Conservation (phyloP, 495 filamentous ascomycete genomes). For the Neurospora africana region DNA sequence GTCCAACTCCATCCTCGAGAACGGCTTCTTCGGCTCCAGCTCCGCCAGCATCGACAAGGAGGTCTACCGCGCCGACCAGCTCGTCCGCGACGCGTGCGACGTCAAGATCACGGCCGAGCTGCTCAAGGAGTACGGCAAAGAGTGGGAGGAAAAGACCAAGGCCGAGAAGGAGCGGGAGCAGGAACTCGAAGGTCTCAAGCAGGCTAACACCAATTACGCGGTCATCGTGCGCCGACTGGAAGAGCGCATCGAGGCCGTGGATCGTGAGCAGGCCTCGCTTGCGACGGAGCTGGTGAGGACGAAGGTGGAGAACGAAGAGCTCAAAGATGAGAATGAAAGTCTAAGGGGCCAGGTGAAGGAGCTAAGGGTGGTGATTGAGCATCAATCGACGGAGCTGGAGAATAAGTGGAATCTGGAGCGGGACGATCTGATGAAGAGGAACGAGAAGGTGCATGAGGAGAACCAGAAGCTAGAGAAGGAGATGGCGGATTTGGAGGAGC, state of each 20-base stretch:
- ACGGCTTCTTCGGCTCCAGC: conserved; percentile 92
- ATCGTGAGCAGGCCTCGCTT: conserved; percentile 84
- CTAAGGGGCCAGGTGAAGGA: conserved; percentile 73
- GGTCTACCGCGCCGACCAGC: conserved; percentile 83
- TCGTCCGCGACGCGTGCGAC: conserved; percentile 90
- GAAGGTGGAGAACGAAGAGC: conserved; percentile 86
- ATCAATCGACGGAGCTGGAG: conserved; percentile 84
- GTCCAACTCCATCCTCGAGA: conserved; percentile 78
- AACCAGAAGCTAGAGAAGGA: conserved; percentile 82
- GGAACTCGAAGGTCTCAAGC: conserved; percentile 66
- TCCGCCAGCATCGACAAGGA: conserved; percentile 80
- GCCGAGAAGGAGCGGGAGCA: conserved; percentile 68
- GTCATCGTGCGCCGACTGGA: conserved; percentile 71
- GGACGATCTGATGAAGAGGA: conserved; percentile 84
- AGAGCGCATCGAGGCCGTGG: conserved; percentile 77
- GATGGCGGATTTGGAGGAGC: conserved; percentile 88
- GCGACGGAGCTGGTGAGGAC: conserved; percentile 81
- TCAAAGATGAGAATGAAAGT: conserved; percentile 80
- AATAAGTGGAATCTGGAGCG: conserved; percentile 71
- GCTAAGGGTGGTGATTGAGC: conserved; percentile 72
- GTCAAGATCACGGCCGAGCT: conserved; percentile 72
- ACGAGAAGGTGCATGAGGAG: conserved; percentile 89
- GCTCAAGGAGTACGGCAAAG: conserved; percentile 66
- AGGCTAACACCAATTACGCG: conserved; percentile 51
- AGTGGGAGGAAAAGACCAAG: conserved; percentile 85